These are phyloP conservation scores for Aspergillus alliaceus DNA, from an alignment of 2,329 filamentous ascomycete species.

Conservation along the genomic window DNA sequence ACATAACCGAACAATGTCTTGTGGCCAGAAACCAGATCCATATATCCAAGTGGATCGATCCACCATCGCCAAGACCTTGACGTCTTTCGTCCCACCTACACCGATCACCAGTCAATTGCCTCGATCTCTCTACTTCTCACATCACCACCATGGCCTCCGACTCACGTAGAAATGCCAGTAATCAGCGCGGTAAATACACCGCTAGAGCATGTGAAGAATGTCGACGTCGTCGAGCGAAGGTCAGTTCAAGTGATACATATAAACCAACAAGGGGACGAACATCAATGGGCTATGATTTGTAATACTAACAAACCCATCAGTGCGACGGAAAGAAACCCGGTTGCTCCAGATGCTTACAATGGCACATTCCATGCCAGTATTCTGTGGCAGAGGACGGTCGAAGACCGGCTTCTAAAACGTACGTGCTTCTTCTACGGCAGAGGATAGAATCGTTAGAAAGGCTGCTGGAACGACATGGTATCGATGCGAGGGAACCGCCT, in stretches of 20 bases:
- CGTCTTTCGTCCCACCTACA: neutral
- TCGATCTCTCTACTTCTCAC: neutral
- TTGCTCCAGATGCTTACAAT: conserved; percentile 34
- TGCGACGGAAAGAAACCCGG: conserved; percentile 34
- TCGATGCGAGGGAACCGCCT: conserved; percentile 28
- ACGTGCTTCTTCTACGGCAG: conserved; percentile 35
- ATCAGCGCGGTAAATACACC: conserved; percentile 22
- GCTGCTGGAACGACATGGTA: conserved; percentile 28
- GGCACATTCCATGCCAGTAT: conserved; percentile 31
- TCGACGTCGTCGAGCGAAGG: conserved; percentile 39
- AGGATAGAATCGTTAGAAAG: conserved; percentile 34
- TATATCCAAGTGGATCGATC: neutral
- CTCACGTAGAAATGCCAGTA: neutral
- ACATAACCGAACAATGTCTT: neutral
- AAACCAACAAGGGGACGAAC: neutral
- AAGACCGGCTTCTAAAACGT: conserved; percentile 36
- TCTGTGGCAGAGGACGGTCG: conserved; percentile 34
- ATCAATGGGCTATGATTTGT: neutral
- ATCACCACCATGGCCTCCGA: neutral
- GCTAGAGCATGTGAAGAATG: conserved; percentile 40
- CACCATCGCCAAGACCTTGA: neutral
- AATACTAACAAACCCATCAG: conserved; percentile 14
- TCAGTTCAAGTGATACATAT: conserved; percentile 7
- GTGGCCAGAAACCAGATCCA: neutral
- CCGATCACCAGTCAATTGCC: neutral